Conservation (phyloP, 2,329 filamentous ascomycete species). For the Sordariomycetes sp. region DNA sequence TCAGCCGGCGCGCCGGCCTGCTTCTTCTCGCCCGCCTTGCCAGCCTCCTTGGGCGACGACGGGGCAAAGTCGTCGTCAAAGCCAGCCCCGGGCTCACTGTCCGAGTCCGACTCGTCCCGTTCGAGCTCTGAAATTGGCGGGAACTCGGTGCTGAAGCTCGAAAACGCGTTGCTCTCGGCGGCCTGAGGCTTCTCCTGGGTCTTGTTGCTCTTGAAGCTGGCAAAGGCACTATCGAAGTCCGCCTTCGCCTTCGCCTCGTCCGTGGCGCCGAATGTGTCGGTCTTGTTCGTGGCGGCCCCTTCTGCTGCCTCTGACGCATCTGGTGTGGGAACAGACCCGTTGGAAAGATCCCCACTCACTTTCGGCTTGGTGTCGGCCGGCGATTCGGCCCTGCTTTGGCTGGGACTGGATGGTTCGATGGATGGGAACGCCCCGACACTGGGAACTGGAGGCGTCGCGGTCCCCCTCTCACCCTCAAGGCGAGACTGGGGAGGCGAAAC, state of each 20-base stretch:
- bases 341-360: conserved; percentile 2
- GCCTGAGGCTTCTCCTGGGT: conserved; percentile 29
- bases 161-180: conserved; percentile 19
- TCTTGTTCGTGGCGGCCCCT: conserved; percentile 6
- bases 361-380: background rate
- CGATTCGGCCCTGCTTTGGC: conserved; percentile 31
- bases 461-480: conserved; percentile 22
- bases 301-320: conserved; percentile 5
- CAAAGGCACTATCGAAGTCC: conserved; percentile 80
- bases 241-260: conserved; percentile 57
- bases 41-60: conserved; percentile 34
- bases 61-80: conserved; percentile 92
- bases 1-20: background rate
- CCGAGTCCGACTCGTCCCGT: conserved; percentile 68
- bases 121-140: conserved; percentile 86
- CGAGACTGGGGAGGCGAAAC: conserved; percentile 57
- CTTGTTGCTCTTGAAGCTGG: conserved; percentile 54
- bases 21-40: conserved; percentile 10
- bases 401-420: background rate
- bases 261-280: conserved; percentile 41
- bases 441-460: conserved; percentile 1
- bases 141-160: conserved; percentile 66
- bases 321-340: conserved; percentile 4
- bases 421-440: conserved; percentile 3
- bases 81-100: conserved; percentile 60